Evolutionary conservation across 371 early-diverging fungal genomes (phyloP).

Genomic region (Entomophthora muscae): DNA sequence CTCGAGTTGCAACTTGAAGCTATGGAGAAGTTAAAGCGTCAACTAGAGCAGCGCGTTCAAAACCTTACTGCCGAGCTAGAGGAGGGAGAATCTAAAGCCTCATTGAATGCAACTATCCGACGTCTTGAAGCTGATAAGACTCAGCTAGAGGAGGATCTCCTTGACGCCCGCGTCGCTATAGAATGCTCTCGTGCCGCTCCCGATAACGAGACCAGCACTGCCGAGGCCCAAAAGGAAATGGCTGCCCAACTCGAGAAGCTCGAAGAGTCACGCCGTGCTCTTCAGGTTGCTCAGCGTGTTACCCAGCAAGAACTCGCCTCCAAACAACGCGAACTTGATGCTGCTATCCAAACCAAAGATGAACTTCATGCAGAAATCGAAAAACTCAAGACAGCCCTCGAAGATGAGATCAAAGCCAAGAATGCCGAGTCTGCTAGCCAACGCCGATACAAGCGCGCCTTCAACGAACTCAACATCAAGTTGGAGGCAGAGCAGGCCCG

Average conservation of each 20-base stretch:
- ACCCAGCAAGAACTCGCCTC: conserved; percentile 57
- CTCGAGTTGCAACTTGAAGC: conserved; percentile 41
- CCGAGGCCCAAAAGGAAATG: conserved; percentile 31
- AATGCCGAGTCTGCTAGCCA: conserved; percentile 19
- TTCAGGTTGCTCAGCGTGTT: conserved; percentile 50
- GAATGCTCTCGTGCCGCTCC: conserved; percentile 20
- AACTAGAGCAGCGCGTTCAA: conserved; percentile 36
- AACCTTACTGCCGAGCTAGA: conserved; percentile 31
- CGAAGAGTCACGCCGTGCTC: conserved; percentile 59
- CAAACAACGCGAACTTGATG: conserved; percentile 37
- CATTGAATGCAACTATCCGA: conserved; percentile 28
- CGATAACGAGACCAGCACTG: conserved; percentile 26
- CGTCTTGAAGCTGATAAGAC: conserved; percentile 44
- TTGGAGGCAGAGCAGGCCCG: conserved; percentile 20
- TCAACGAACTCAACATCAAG: conserved; percentile 20
- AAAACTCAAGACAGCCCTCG: conserved; percentile 34
- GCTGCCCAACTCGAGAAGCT: conserved; percentile 49
- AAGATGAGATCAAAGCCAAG: conserved; percentile 37
- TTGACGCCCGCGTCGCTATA: conserved; percentile 30
- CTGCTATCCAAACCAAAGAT: conserved; percentile 19
- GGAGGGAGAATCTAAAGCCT: conserved; percentile 28
- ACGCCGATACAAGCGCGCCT: conserved; percentile 15
- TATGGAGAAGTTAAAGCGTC: conserved; percentile 33
- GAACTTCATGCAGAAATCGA: conserved; percentile 48
- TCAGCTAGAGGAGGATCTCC: conserved; percentile 34